Conservation (phyloP, 192 early-diverging fungal species). For the Coemansia sp. region DNA sequence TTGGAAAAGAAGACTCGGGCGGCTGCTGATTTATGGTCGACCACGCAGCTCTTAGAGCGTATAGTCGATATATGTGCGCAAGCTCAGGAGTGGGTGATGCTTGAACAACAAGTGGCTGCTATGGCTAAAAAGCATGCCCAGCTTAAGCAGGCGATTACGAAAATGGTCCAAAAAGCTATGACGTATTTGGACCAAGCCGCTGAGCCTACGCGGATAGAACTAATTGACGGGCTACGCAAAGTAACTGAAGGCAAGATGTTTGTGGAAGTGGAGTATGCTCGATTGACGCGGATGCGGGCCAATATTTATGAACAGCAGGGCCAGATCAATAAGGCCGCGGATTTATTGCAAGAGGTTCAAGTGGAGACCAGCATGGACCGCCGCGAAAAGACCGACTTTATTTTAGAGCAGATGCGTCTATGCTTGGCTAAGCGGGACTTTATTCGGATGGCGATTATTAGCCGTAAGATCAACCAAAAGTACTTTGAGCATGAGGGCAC, state of each 20-base stretch:
- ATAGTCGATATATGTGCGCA: slow-evolving; percentile 73
- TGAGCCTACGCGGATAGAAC: slow-evolving; percentile 77
- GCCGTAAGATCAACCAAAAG: slow-evolving; percentile 91
- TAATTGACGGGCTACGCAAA: slow-evolving; percentile 89
- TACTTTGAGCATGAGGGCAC: slow-evolving; percentile 82
- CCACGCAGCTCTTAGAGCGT: slow-evolving; percentile 77
- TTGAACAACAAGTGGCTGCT: slow-evolving; percentile 88
- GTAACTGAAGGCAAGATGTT: slow-evolving; percentile 99
- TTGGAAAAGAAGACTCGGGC: slow-evolving; percentile 95
- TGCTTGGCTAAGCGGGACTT: slow-evolving; percentile 92
- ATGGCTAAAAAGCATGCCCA: slow-evolving; percentile 98
- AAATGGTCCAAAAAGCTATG: slow-evolving; percentile 95
- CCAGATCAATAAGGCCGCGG: slow-evolving; percentile 84
- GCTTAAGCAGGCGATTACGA: slow-evolving; percentile 89
- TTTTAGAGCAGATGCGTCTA: slow-evolving; percentile 97
- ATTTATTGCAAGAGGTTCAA: slow-evolving; percentile 95
- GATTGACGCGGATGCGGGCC: slow-evolving; percentile 85
- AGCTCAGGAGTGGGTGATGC: slow-evolving; percentile 80
- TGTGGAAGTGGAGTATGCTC: slow-evolving; percentile 97
- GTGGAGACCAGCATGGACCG: slow-evolving; percentile 99
- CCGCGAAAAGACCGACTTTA: slow-evolving; percentile 98
- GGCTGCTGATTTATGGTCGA: slow-evolving; percentile 85
- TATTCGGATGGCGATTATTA: slow-evolving; percentile 87
- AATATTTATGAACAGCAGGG: slow-evolving; percentile 90
- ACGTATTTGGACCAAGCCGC: slow-evolving; percentile 82